Evolutionary conservation across 495 filamentous ascomycete species (phyloP), one percentile per base, ranked within the genome.

Genomic region (Pyronema omphalodes): DNA sequence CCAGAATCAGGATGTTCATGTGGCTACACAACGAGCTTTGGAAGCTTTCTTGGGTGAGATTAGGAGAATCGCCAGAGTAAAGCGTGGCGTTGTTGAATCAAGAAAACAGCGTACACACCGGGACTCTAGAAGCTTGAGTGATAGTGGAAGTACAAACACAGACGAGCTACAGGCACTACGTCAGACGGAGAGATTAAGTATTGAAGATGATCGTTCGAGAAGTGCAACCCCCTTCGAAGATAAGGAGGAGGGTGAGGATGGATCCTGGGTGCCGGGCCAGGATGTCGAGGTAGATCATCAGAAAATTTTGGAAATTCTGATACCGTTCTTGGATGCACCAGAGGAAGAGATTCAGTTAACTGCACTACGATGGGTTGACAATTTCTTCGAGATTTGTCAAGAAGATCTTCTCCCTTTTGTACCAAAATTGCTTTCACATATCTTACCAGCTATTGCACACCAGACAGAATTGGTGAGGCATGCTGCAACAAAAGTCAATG

Each of bases 331-430:
- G 33, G 83, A 94, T 62, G 85, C 88, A 14, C 59, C 56, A 80
- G 88, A 94, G 60, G 86, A 95, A 66, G 84, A 94, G 60, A 84
- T 91, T 53, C 78, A 93, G 60, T 71, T 94, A 43, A 91, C 88
- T 46, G 85, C 91, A 9, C 72, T 99, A 15, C 79, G 87, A 40
- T 99, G 93, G 93, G 86, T 95, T 58, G 88, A 94, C 55, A 81
- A 80, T 44, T 95, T 99, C 63, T 86, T 99, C 57, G 88, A 94
- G 41, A 94, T 99, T 44, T 94, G 86, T 58, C 89, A 91, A 4
- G 93, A 94, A 65, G 93, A 96, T 58, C 89, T 99, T n/a, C 74
- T 99, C 37, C 82, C 82, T 1, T 96, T 96, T 66, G 88, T 93
- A 1, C 93, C 93, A 11, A 80, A 85, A 50, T 79, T 99, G 43